Evolutionary conservation across 805 yeast species (phyloP), one percentile per base, ranked within the genome.

Genomic region (Candida railenensis): DNA sequence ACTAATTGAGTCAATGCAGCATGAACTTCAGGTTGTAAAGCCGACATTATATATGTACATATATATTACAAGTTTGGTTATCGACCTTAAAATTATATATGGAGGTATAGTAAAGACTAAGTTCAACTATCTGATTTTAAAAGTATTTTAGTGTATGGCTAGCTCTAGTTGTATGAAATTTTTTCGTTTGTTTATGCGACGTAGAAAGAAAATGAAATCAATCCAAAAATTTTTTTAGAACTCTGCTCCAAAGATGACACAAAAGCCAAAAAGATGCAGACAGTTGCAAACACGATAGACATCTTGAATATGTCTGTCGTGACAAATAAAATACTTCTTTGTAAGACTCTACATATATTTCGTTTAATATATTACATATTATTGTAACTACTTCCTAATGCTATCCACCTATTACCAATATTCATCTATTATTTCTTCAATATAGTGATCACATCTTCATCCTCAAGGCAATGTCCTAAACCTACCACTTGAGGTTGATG

Each of bases 401-500:
- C 30, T 7, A 25, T 11, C 30, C 30, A n/a, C n/a, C n/a, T n/a
- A n/a, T n/a, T n/a, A n/a, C 30, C 5, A 25, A 25, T 25, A 25
- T 25, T 7, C 11, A 25, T 7, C 30, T 7, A 25, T 52, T 63
- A 73, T 51, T 88, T 85, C 73, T 91, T 91, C 70, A 91, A 78
- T 56, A 91, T 89, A 16, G 99, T 92, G 43, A 94, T 96, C 28
- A 94, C 99, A 69, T 94, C 99, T 69, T 94, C 99, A 68, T 94
- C 99, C 69, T 85, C 87, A 57, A 94, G 74, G 11, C 66, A 74
- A 71, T 94, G 99, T 40, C 78, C 67, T 55, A 94, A 75, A 22
- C 99, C 99, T 40, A 92, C 98, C 55, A 85, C 82, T 71, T 94
- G 99, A 14, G 98, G 98, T 69, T 92, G 97, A 66, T 94, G 99